phyloP scores from a whole-genome alignment of 306 rosid genomes.

The Dicorynia guianensis region DNA sequence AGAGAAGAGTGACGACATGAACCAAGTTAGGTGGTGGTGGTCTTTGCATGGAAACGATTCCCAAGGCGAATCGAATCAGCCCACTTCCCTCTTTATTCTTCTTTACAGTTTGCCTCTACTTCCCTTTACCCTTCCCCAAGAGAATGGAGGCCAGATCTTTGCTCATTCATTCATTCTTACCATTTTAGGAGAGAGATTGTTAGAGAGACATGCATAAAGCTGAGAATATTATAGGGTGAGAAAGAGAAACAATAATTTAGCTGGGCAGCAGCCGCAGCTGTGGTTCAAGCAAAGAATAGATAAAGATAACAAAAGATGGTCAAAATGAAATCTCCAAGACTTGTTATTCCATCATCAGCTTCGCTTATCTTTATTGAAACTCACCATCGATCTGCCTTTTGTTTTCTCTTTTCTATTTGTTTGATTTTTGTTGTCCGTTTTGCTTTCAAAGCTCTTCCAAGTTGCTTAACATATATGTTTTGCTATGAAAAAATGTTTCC shows the following conservation, averaged over 20 bases:
- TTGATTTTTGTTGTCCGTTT: constrained; percentile 1
- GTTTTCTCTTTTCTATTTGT: constrained; percentile 32
- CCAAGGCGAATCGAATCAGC: constrained; percentile 79
- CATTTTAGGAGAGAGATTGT: constrained; percentile 11
- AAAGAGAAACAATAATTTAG: constrained; percentile 29
- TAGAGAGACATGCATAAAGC: constrained; percentile 24
- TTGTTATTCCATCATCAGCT: constrained; percentile 64
- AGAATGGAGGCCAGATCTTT: constrained; percentile 69
- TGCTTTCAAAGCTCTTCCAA: constrained; percentile 7
- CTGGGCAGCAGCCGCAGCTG: constrained; percentile 48
- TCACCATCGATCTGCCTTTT: constrained; percentile 65
- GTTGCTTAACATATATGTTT: not conserved
- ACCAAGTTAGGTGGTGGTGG: constrained; percentile 57
- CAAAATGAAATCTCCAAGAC: constrained; percentile 77
- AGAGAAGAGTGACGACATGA: constrained; percentile 1
- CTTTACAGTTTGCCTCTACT: constrained; percentile 69
- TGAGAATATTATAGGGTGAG: not conserved
- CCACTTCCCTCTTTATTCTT: constrained; percentile 54
- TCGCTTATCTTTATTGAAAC: constrained; percentile 77
- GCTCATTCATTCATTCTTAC: constrained; percentile 6
- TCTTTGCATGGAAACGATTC: constrained; percentile 78
- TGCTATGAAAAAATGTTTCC: no score
- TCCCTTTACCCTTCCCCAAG: constrained; percentile 80
- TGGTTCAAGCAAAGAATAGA: constrained; percentile 28
- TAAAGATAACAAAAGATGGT: constrained; percentile 62